Base-by-base conservation (phyloP, 176 grass and related monocot genomes). In the Miscanthus lutarioriparius region DNA sequence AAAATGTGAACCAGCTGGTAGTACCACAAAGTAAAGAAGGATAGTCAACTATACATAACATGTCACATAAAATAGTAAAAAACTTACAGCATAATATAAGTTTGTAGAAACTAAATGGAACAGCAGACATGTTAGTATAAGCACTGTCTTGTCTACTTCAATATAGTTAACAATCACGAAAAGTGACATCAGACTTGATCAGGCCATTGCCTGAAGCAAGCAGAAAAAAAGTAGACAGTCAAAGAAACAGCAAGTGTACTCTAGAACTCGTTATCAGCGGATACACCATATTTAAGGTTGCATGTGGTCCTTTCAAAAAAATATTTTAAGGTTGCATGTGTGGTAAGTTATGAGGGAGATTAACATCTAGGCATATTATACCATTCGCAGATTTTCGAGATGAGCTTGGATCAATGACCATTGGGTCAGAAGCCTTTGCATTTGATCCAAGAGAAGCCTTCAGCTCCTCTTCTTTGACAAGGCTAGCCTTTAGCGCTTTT, bases 381-480 rank as follows among this genome's bases (percentile, higher is more conserved):
- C 96, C 93, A 54, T 90, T 90, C 76, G 80, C 76, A 20, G 87
- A 95, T 90, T 88, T 84, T 81, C 82, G 73, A 77, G 92, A 89
- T 79, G 80, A 83, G 53, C 74, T 74, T 74, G 87, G 77, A 87
- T 98, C 93, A 61, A 93, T 90, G 41, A 75, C 41, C 89, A 95
- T 93, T 71, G 89, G 83, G 75, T 93, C 91, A 75, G 89, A 73
- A 64, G 49, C 80, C 72, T 87, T 98, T 81, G 89, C 63, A 84
- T 90, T 94, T 80, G 70, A 80, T 81, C 89, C 85, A 85, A 77
- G 91, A 85, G 96, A 93, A 79, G 76, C 82, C 72, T 83, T 92
- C 47, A 83, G 59, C 75, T 98, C 96, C 76, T 98, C 91, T 83
- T 95, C 80, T 90, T 93, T 95, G 81, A 82, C 77, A 27, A 88